Evolutionary conservation across 78 protist genomes (phyloP), one percentile per base, ranked within the genome.

Genomic region (Salpingoeca rosetta): DNA sequence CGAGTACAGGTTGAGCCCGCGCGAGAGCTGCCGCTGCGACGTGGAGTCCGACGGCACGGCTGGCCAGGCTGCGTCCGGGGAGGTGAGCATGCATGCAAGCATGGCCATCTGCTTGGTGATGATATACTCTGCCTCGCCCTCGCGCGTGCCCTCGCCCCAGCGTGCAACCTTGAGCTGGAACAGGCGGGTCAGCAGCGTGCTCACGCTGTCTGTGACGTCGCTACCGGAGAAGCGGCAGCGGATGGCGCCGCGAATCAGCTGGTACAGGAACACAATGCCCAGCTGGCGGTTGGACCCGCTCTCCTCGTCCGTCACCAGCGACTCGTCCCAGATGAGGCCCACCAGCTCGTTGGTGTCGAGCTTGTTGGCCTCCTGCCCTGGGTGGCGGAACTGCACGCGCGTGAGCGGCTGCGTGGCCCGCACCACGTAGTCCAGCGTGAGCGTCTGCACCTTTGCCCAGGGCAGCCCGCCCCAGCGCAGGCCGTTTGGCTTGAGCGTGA

Each of bases 191-290:
- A 88, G 82, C 37, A 88, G 40, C 38, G n/a, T 45, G 3, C 38
- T 39, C 7, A 73, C 0, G 24, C 81, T 10, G 31, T 40, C 38
- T 28, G 79, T 22, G 44, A 81, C 65, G 80, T 80, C 80, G 43
- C n/a, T 35, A 36, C 80, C 80, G 45, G 27, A 7, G 45, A 45
- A 44, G 43, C 35, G 25, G 43, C 27, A 1, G 42, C 3, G 25
- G 44, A 57, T 1, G 40, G 35, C 44, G 72, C 88, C 88, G 36
- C 51, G 43, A 42, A 79, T 36, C 40, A 81, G 72, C 57, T 83
- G 81, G 85, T 87, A 87, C 77, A 90, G n/a, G 86, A 90, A 87
- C 37, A 75, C 74, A 78, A 86, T 84, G 44, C 92, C 92, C 35
- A 86, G 89, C 44, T 77, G 76, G 76, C 78, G 65, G 75, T 73